phyloP scores from a whole-genome alignment of 768 basidiomycete genomes.

The Leccinum broughii region DNA sequence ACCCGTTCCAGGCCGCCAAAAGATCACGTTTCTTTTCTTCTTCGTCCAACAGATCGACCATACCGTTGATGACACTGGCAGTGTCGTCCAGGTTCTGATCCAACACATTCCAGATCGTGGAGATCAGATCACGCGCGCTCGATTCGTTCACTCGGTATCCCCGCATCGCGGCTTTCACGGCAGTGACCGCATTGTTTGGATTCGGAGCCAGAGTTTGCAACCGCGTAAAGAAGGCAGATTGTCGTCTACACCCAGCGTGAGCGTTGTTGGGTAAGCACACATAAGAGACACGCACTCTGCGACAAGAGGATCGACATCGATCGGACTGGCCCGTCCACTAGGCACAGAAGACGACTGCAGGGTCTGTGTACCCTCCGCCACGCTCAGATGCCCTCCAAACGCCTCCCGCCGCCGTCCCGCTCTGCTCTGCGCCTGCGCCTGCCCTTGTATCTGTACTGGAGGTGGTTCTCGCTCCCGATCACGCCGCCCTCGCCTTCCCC shows the following conservation, averaged over 20 bases:
- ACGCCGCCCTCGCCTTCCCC: conserved; percentile 45
- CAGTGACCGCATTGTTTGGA: conserved; percentile 55
- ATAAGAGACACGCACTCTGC: conserved; percentile 47
- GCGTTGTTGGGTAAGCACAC: neutral
- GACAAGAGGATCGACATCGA: conserved; percentile 53
- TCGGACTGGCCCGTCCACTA: conserved; percentile 34
- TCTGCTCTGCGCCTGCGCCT: conserved; percentile 20
- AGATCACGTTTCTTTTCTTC: conserved; percentile 82
- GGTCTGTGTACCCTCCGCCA: conserved; percentile 34
- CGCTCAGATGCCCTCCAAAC: conserved; percentile 59
- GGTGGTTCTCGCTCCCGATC: conserved; percentile 47
- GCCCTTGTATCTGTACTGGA: conserved; percentile 23
- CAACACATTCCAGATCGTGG: conserved; percentile 82
- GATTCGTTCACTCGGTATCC: conserved; percentile 78
- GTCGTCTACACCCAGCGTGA: conserved; percentile 47
- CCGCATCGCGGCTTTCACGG: conserved; percentile 73
- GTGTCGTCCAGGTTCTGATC: conserved; percentile 71
- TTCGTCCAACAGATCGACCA: conserved; percentile 79
- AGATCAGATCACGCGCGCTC: conserved; percentile 80
- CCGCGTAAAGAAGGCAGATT: conserved; percentile 62
- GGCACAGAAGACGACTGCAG: conserved; percentile 15
- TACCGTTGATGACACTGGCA: conserved; percentile 66
- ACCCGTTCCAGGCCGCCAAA: conserved; percentile 77
- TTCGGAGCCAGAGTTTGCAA: conserved; percentile 60
- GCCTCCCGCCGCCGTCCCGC: conserved; percentile 53